These are phyloP conservation scores for Colletotrichum tanaceti DNA, from an alignment of 2,329 filamentous ascomycete genomes.

Conservation along the genomic window DNA sequence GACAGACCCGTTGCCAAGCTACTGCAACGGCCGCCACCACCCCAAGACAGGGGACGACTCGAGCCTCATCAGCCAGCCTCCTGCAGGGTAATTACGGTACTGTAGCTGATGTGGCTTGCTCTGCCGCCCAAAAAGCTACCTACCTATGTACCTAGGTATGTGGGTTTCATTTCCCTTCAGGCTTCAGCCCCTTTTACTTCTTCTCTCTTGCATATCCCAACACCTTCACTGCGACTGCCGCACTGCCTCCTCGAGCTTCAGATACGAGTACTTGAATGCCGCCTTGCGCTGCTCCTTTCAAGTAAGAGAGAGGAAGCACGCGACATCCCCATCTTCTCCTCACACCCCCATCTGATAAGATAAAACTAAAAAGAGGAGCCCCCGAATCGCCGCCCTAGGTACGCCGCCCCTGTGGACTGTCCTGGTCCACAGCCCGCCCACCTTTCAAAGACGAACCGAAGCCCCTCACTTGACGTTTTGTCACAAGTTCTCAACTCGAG, in stretches of 20 bases:
- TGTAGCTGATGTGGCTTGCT: conserved; percentile 15
- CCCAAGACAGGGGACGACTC: conserved; percentile 26
- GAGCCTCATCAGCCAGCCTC: conserved; percentile 28
- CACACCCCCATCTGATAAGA: conserved; percentile 18
- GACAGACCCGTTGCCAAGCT: conserved; percentile 17
- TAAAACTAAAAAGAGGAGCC: not conserved
- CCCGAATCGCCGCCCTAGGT: conserved; percentile 16
- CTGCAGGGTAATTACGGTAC: conserved; percentile 33
- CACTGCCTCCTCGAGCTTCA: conserved; percentile 7
- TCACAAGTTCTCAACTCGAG: conserved; percentile 33
- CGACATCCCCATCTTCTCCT: conserved; percentile 15
- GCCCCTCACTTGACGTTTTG: conserved; percentile 36
- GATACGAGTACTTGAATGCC: conserved; percentile 10
- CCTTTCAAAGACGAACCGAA: conserved; percentile 5
- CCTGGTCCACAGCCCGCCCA: conserved; percentile 24
- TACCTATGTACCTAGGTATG: too few relatives aligned
- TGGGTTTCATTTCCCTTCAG: conserved; percentile 37
- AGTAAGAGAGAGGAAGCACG: conserved; percentile 8
- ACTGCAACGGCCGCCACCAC: not conserved
- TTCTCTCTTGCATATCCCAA: conserved; percentile 11
- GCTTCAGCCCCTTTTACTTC: conserved; percentile 25
- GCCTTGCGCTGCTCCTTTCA: conserved; percentile 16
- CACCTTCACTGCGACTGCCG: too few relatives aligned
- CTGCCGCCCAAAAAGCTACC: too few relatives aligned
- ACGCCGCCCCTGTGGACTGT: conserved; percentile 13